phyloP scores from a whole-genome alignment of 495 filamentous ascomycete species.

The Penicillium subrubescens region DNA sequence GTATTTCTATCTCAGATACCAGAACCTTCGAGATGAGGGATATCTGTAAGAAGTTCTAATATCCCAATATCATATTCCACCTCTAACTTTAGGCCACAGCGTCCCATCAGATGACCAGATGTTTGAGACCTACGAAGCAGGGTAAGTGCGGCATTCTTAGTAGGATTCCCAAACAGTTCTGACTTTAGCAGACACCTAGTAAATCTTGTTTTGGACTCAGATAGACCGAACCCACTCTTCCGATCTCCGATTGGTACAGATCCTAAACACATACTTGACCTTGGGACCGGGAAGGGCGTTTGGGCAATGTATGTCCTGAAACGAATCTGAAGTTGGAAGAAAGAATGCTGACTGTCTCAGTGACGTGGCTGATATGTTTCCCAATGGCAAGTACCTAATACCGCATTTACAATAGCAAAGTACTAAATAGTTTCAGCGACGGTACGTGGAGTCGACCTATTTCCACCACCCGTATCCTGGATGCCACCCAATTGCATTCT shows the following conservation, averaged over 20 bases:
- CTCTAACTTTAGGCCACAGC: neutral
- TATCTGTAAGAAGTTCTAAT: neutral
- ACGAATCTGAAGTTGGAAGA: neutral
- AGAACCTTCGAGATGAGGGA: conserved; percentile 3
- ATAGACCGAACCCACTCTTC: conserved; percentile 4
- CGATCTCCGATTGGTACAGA: neutral
- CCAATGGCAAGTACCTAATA: conserved; percentile 2
- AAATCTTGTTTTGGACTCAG: conserved; percentile 5
- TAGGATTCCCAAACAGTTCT: neutral
- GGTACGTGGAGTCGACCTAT: conserved; percentile 23
- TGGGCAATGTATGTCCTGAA: conserved; percentile 5
- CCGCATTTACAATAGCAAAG: neutral
- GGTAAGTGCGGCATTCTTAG: neutral
- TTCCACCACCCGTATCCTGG: conserved; percentile 24
- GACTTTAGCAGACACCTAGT: neutral
- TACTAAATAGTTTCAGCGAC: conserved; percentile 13
- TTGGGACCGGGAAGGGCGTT: conserved; percentile 7
- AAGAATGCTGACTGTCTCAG: neutral
- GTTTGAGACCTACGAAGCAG: conserved; percentile 6
- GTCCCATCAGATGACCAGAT: conserved; percentile 10
- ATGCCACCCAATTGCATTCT: conserved; percentile 37
- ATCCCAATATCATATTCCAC: neutral
- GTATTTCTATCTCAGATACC: neutral
- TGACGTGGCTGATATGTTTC: conserved; percentile 8
- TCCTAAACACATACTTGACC: conserved; percentile 1